Percentiles rank a stretch among this genome's conserved stretches.
Conservation (phyloP, 495 filamentous ascomycete genomes). For the Cercophora sp. region DNA sequence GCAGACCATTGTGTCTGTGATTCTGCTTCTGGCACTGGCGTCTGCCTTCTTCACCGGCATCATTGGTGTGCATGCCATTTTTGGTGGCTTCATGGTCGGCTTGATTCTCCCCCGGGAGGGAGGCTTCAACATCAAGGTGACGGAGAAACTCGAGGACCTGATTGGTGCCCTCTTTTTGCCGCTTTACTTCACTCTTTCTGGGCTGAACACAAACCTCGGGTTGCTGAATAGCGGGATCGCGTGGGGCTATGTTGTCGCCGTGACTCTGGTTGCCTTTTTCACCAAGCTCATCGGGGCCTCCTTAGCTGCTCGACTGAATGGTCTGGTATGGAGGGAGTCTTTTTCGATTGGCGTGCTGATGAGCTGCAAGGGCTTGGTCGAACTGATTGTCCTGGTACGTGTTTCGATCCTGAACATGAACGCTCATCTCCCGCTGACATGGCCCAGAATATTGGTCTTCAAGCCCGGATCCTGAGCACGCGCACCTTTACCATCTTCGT, state of each 20-base stretch:
- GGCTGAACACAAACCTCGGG: conserved; percentile 82
- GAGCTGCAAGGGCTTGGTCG: conserved; percentile 95
- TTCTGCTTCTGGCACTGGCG: conserved; percentile 68
- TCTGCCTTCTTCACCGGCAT: conserved; percentile 90
- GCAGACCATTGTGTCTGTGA: conserved; percentile 78
- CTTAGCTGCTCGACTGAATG: conserved; percentile 69
- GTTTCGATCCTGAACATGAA: conserved; percentile 20
- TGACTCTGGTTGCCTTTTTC: conserved; percentile 75
- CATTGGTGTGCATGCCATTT: conserved; percentile 83
- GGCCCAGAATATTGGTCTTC: conserved; percentile 83
- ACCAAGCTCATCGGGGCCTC: conserved; percentile 85
- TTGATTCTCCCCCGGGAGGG: conserved; percentile 90
- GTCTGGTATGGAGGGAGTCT: conserved; percentile 87
- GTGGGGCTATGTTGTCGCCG: conserved; percentile 87
- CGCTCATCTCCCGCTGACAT: conserved; percentile 19
- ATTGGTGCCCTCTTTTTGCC: conserved; percentile 81
- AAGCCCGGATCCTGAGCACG: conserved; percentile 81
- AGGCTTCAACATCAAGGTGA: conserved; percentile 89
- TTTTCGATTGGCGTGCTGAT: conserved; percentile 87
- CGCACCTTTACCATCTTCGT: conserved; percentile 97
- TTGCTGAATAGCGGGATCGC: conserved; percentile 75
- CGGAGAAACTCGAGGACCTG: conserved; percentile 93
- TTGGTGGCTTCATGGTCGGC: conserved; percentile 84
- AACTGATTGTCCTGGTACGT: conserved; percentile 90
- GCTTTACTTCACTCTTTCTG: conserved; percentile 91